Conservation (phyloP, 345 rosid genomes). For the Rhodomyrtus tomentosa region DNA sequence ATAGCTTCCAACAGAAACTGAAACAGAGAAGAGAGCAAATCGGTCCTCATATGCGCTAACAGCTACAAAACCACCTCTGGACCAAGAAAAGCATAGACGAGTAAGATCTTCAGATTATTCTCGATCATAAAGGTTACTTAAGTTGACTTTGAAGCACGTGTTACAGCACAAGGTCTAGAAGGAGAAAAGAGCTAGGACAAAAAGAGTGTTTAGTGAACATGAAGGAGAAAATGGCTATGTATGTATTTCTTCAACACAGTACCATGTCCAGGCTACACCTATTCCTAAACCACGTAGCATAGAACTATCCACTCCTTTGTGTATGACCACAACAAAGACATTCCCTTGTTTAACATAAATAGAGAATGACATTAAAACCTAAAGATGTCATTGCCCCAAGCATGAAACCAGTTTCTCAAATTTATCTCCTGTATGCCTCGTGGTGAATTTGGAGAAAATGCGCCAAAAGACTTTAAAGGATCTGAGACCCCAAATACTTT, state of each 20-base stretch:
- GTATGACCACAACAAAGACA: background rate
- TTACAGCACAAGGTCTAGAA: background rate
- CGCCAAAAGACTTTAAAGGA: background rate
- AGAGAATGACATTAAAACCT: background rate
- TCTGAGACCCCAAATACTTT: background rate
- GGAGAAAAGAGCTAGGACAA: background rate
- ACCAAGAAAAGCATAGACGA: background rate
- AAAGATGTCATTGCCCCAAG: background rate
- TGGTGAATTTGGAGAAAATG: background rate
- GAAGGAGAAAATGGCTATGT: background rate
- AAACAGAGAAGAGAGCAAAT: constrained; percentile 73
- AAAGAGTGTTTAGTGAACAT: background rate
- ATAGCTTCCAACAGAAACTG: constrained; percentile 47
- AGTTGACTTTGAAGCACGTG: background rate
- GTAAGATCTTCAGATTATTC: background rate
- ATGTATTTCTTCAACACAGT: background rate
- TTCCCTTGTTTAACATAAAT: background rate
- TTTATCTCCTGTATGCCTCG: background rate
- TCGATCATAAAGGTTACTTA: background rate
- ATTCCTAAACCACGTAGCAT: background rate
- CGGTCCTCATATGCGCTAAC: constrained; percentile 76
- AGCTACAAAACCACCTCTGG: constrained; percentile 77
- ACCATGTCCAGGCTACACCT: background rate
- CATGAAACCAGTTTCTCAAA: background rate
- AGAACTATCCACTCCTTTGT: background rate